These are phyloP conservation scores for Colletotrichum coccodes DNA, from an alignment of 2,329 filamentous ascomycete species.

Conservation along the genomic window DNA sequence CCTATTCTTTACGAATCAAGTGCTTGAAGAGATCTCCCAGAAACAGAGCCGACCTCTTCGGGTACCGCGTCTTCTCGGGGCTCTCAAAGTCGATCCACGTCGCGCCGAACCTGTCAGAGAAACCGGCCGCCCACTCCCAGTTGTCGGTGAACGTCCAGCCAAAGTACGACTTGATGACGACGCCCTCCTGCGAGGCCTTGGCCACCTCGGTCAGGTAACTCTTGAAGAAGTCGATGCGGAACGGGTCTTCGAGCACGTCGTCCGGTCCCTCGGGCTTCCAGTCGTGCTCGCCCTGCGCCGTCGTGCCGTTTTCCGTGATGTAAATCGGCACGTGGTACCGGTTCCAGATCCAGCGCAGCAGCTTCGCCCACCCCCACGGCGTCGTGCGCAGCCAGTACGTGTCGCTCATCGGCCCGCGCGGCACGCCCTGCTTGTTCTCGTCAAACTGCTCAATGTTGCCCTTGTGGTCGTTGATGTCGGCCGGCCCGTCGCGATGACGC, in stretches of 20 bases:
- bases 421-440: slow-evolving; percentile 45
- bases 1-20: slow-evolving; percentile 34
- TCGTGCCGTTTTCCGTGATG: slow-evolving; percentile 55
- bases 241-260: slow-evolving; percentile 49
- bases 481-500: slow-evolving; percentile 44
- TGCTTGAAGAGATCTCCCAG: slow-evolving; percentile 42
- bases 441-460: slow-evolving; percentile 50
- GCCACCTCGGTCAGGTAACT: slow-evolving; percentile 50
- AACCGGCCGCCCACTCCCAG: slow-evolving; percentile 56
- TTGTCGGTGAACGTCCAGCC: slow-evolving; percentile 54
- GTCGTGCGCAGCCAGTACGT: slow-evolving; percentile 51
- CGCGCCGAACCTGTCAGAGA: slow-evolving; percentile 49
- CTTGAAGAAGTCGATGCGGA: slow-evolving; percentile 50
- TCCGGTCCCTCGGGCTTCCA: slow-evolving; percentile 41
- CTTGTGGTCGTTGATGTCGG: slow-evolving; percentile 51
- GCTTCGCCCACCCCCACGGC: slow-evolving; percentile 49
- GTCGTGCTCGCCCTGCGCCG: slow-evolving; percentile 49
- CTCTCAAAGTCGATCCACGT: slow-evolving; percentile 53
- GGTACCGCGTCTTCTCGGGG: slow-evolving; percentile 45
- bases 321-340: slow-evolving; percentile 52
- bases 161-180: slow-evolving; percentile 52
- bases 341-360: slow-evolving; percentile 52
- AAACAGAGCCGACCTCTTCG: slow-evolving; percentile 45
- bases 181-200: slow-evolving; percentile 47
- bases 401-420: slow-evolving; percentile 47